Evolutionary conservation across 305 asterid species (phyloP).

Genomic region (Fraxinus angustifolia): DNA sequence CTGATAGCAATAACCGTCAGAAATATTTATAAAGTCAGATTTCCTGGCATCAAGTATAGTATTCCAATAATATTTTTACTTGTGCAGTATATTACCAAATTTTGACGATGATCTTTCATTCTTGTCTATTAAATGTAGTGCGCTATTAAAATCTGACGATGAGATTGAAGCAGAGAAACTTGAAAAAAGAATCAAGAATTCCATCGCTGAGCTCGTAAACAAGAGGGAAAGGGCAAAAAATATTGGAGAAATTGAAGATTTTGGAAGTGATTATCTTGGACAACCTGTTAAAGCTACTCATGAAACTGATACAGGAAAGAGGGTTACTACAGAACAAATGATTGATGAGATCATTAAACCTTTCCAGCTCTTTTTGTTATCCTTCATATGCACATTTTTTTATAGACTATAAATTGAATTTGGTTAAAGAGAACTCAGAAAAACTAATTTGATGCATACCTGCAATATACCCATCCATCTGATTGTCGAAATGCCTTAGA

Average conservation of each 20-base stretch:
- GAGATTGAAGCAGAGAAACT: conserved; percentile 57
- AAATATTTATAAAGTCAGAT: conserved; percentile 36
- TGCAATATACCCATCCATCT: too few species aligned
- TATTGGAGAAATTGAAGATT: conserved; percentile 6
- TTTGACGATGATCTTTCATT: too few species aligned
- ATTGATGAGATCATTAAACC: conserved; percentile 67
- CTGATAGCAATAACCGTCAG: conserved; percentile 39
- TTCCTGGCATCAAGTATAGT: conserved; percentile 41
- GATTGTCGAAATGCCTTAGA: too few species aligned
- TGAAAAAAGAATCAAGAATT: conserved; percentile 33
- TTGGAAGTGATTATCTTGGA: conserved; percentile 48
- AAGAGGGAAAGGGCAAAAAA: conserved; percentile 29
- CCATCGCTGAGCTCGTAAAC: conserved; percentile 37
- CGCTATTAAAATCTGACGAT: conserved; percentile 34
- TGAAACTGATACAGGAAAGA: conserved; percentile 37
- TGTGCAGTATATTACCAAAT: too few species aligned
- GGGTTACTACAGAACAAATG: conserved; percentile 50
- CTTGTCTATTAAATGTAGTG: conserved; percentile 10
- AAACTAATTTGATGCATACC: too few species aligned
- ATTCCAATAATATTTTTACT: too few species aligned
- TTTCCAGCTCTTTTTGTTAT: too few species aligned
- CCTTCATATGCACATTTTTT: too few species aligned
- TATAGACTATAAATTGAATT: too few species aligned
- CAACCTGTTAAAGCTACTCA: conserved; percentile 35
- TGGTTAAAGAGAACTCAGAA: too few species aligned